Percentiles rank a stretch among this genome's conserved stretches.
Evolutionary conservation across 306 rosid genomes (phyloP).

Genomic region (Castanea crenata): DNA sequence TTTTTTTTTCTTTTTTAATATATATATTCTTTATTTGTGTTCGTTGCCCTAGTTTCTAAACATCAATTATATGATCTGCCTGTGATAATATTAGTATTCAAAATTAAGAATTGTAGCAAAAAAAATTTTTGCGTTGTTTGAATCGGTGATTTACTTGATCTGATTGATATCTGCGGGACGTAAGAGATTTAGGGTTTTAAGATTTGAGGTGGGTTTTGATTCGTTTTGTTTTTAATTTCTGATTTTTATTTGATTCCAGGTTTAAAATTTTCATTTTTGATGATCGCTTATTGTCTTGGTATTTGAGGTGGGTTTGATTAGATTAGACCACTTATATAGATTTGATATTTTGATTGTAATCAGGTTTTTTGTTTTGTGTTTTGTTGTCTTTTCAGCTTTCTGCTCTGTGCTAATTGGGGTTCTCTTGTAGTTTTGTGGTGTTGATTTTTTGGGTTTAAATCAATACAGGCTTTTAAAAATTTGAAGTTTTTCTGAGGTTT

Average conservation of each 20-base stretch:
- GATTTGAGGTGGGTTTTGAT: not conserved
- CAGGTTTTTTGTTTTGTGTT: not conserved
- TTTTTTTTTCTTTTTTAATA: not conserved
- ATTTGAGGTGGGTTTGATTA: too few species aligned
- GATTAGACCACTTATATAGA: too few species aligned
- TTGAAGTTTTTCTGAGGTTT: slow-evolving; percentile 9
- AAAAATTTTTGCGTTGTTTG: not conserved
- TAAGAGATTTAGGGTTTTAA: not conserved
- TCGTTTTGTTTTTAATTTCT: not conserved
- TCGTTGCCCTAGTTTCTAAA: too few species aligned
- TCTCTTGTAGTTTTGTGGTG: not conserved
- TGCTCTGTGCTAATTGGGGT: not conserved
- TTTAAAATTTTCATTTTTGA: not conserved
- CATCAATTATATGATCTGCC: too few species aligned
- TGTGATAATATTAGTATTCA: not conserved
- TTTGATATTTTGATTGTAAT: too few species aligned
- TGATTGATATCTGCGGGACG: not conserved
- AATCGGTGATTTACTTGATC: not conserved
- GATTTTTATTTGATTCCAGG: not conserved
- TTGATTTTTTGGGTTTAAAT: not conserved
- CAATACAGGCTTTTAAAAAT: slow-evolving; percentile 7
- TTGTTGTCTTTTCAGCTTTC: not conserved
- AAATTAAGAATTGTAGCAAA: not conserved
- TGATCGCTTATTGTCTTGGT: not conserved
- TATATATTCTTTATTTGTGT: too few species aligned